Evolutionary conservation across 2,329 filamentous ascomycete species (phyloP), one percentile per base, ranked within the genome.

Genomic region (Cladophialophora chaetospira): DNA sequence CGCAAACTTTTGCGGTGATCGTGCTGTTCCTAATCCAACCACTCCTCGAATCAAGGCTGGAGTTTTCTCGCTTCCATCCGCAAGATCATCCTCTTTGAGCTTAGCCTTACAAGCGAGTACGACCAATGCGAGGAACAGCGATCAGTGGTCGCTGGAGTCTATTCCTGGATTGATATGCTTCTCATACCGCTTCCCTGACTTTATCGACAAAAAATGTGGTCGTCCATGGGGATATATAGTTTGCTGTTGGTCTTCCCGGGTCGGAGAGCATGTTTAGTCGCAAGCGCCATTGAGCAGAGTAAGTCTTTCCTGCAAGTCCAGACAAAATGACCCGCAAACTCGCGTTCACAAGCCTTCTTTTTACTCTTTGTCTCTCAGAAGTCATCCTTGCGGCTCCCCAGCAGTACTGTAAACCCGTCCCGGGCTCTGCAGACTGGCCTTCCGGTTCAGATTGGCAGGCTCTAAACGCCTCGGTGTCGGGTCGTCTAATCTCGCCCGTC

Each of bases 391-490:
- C 44, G 15, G 35, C 43, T 36, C 35, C 54, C 17, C 53, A 60
- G 45, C 54, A 53, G 44, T 64, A 62, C 53, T 63, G 63, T 57
- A 65, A 63, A 44, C 56, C 57, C 17, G 40, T 62, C 15, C 57
- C 55, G 21, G 62, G 60, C 28, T 57, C 59, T 29, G 10, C 55
- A 6, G 51, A 55, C 44, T 77, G 74, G 73, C 75, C 75, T 1
- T 66, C 69, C 1, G 19, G 51, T 4, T 51, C 68, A 2, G 62
- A 71, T 42, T 77, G 74, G 74, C 58, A 63, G 3, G 44, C 60
- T 1, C 65, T 77, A 28, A 77, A 77, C 51, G 51, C 55, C 13
- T 70, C 73, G 3, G 62, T 75, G 19, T 62, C 67, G 9, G 73
- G 74, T 1, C 68, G 69, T 46, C 66, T 77, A 19, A 58, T 60